Percentiles rank a stretch among this genome's conserved stretches.
phyloP scores from a whole-genome alignment of 129 eudicot genomes.

The Chrysanthemum lavandulifolium region DNA sequence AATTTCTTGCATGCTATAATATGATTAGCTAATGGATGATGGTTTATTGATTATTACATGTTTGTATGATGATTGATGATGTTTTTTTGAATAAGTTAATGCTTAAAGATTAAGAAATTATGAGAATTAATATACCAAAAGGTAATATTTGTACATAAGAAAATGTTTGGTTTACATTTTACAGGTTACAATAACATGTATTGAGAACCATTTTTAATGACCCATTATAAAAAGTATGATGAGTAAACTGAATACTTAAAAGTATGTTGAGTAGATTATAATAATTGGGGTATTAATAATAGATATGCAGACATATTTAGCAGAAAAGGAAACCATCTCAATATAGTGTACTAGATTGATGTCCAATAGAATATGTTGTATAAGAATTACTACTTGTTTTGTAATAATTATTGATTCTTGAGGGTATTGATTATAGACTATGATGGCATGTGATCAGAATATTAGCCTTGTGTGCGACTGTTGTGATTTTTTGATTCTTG shows the following conservation, averaged over 20 bases:
- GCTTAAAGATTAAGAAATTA: not conserved
- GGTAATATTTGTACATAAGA: no score
- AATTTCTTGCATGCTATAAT: no score
- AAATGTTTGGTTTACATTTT: no score
- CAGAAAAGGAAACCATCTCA: not conserved
- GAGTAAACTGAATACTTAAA: no score
- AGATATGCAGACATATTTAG: no score
- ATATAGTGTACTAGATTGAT: constrained; percentile 12
- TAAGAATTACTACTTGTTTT: not conserved
- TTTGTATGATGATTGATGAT: constrained; percentile 12
- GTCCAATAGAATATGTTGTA: not conserved
- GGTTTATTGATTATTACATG: constrained; percentile 14
- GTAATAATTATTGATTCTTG: constrained; percentile 8
- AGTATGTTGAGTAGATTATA: no score
- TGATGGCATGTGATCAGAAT: constrained; percentile 20
- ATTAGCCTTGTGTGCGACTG: not conserved
- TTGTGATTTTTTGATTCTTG: constrained; percentile 3
- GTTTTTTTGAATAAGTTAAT: not conserved
- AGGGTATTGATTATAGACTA: constrained; percentile 9
- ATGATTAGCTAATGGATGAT: not conserved
- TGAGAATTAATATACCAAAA: no score
- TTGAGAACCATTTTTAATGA: no score
- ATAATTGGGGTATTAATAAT: no score
- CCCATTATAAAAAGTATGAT: no score
- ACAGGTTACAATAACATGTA: no score